These are phyloP conservation scores for Cenchrus americanus DNA, from an alignment of 176 grass and related monocot species.

Conservation along the genomic window DNA sequence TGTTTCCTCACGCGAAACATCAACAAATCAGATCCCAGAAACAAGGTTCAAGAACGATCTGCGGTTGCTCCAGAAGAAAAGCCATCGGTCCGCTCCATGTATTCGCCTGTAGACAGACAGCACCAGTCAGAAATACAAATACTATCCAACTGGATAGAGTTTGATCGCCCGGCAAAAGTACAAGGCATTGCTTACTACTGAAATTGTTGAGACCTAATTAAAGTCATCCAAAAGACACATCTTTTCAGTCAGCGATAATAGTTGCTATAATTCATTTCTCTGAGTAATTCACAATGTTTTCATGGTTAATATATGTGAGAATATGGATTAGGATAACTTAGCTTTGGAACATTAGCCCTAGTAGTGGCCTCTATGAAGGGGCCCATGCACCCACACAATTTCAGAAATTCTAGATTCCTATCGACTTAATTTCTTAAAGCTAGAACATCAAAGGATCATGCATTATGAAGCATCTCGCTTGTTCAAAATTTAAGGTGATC, in stretches of 20 bases:
- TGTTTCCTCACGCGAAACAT: background rate
- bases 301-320: background rate
- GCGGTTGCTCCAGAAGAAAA: background rate
- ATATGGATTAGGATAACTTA: background rate
- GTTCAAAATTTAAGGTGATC: too few relatives aligned
- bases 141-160: background rate
- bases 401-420: too few relatives aligned
- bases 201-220: background rate
- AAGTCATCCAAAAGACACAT: background rate
- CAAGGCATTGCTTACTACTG: background rate
- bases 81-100: background rate
- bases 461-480: too few relatives aligned
- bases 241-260: background rate
- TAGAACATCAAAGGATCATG: too few relatives aligned
- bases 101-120: conserved; percentile 36
- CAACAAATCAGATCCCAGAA: conserved; percentile 16
- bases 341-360: background rate
- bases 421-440: too few relatives aligned
- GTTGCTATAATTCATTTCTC: background rate
- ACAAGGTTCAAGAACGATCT: conserved; percentile 8
- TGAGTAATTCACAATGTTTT: too few relatives aligned
- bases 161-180: background rate
- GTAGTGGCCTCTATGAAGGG: too few relatives aligned
- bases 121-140: background rate
- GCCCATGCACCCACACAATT: too few relatives aligned